Percentiles rank a stretch among this genome's conserved stretches.
These are phyloP conservation scores for Amphicarpaea edgeworthii DNA, from an alignment of 306 rosid species.

Conservation along the genomic window DNA sequence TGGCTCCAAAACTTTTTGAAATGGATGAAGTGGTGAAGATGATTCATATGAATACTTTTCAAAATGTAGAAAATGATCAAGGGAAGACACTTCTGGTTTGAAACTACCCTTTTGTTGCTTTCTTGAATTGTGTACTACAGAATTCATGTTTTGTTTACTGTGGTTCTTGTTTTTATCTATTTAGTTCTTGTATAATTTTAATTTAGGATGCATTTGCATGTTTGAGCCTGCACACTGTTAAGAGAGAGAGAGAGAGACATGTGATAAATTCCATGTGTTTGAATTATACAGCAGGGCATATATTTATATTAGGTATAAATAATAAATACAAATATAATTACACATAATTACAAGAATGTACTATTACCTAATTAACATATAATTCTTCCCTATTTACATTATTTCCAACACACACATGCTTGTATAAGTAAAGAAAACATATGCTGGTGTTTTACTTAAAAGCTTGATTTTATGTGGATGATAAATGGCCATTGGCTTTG, in stretches of 20 bases:
- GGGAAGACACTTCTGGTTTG: slow-evolving; percentile 86
- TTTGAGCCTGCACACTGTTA: background rate
- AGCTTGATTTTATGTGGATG: slow-evolving; percentile 34
- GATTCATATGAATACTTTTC: slow-evolving; percentile 66
- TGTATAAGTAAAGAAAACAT: slow-evolving; percentile 17
- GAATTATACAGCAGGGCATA: background rate
- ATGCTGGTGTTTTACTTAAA: slow-evolving; percentile 2
- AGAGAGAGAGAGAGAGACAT: background rate
- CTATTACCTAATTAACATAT: background rate
- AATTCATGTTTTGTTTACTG: slow-evolving; percentile 36
- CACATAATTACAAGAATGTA: background rate
- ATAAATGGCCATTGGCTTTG: slow-evolving; percentile 23
- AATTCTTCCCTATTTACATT: background rate
- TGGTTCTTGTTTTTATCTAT: slow-evolving; percentile 25
- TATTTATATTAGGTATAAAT: background rate
- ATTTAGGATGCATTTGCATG: slow-evolving; percentile 36
- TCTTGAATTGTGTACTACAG: slow-evolving; percentile 23
- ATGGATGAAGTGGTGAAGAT: slow-evolving; percentile 93
- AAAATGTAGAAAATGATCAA: slow-evolving; percentile 58
- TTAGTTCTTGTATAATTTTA: slow-evolving; percentile 24
- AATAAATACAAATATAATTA: background rate
- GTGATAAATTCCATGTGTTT: background rate
- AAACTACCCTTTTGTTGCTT: slow-evolving; percentile 41
- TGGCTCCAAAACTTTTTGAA: slow-evolving; percentile 87
- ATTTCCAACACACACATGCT: background rate